Evolutionary conservation across 1,139 yeast species (phyloP), one percentile per base, ranked within the genome.

Genomic region (Yamadazyma diddensiae): DNA sequence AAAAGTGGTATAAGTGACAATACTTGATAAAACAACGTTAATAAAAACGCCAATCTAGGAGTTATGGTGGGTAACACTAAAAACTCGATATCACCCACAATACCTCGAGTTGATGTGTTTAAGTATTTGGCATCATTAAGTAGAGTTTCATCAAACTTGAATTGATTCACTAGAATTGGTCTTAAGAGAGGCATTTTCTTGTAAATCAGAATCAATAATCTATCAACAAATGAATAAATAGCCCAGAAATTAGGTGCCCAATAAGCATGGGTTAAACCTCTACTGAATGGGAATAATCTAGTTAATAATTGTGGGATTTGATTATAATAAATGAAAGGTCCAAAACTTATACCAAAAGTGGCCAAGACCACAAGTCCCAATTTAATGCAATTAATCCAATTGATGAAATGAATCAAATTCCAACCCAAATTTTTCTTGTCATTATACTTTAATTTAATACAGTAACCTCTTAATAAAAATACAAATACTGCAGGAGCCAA

Each of bases 191-290:
- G 80, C 16, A 76, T 46, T 26, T 54, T 58, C 34, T 65, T 61
- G 49, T 62, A 72, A 14, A 73, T 49, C 40, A 71, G 68, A 18
- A 87, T 77, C 35, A 90, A 65, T 1, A 81, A 52, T 38, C 95
- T 70, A 57, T 92, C 99, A n/a, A 71, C 42, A 45, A 86, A 83
- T 1, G 97, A 85, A 57, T 92, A 92, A 9, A 92, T 49, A 0
- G 98, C 96, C 99, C 99, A 92, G 33, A 88, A 66, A 49, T 92
- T 92, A 4, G 98, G 98, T 1, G 98, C 98, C 98, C 98, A 92
- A 60, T 94, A 94, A 0, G 97, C 97, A 57, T 94, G 98, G 4
- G 97, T 92, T 24, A 94, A 69, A 1, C 98, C 98, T 52, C 98
- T 73, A 31, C 95, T 83, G 53, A 92, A 92, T 5, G 98, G 98